A percentile compares a stretch with the other conserved stretches of the same genome.
Conservation (phyloP, 2,329 filamentous ascomycete genomes). For the Lecanosticta acicola region DNA sequence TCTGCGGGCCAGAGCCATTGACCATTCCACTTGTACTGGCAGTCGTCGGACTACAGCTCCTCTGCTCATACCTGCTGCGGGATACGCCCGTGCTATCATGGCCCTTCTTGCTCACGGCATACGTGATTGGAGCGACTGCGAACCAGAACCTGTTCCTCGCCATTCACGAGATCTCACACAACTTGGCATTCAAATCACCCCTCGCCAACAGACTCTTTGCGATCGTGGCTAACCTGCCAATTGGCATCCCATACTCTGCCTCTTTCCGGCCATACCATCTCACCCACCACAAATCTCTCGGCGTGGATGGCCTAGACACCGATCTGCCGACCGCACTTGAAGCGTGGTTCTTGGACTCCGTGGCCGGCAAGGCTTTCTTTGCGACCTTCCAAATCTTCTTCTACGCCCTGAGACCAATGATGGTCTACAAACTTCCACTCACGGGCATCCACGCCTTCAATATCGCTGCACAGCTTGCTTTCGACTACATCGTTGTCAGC, state of each 20-base stretch:
- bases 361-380: constrained; percentile 97
- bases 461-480: constrained; percentile 66
- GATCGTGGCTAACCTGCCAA: constrained; percentile 90
- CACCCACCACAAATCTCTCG: constrained; percentile 97
- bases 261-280: constrained; percentile 96
- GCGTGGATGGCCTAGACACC: constrained; percentile 91
- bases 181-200: constrained; percentile 81
- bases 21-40: constrained; percentile 87
- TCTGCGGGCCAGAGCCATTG: constrained; percentile 90
- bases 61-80: constrained; percentile 69
- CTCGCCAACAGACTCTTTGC: constrained; percentile 78
- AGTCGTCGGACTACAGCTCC: constrained; percentile 77
- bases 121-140: constrained; percentile 85
- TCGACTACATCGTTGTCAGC: constrained; percentile 66
- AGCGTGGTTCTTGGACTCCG: constrained; percentile 86
- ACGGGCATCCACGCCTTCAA: constrained; percentile 82
- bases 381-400: constrained; percentile 99
- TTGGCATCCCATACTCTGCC: constrained; percentile 91
- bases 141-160: constrained; percentile 99
- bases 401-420: constrained; percentile 93
- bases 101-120: constrained; percentile 80
- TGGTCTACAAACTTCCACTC: constrained; percentile 82
- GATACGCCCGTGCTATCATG: constrained; percentile 74
- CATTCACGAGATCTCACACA: constrained; percentile 98
- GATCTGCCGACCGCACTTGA: constrained; percentile 90